These are phyloP conservation scores for Cytidiella melzeri DNA, from an alignment of 768 basidiomycete species.

Conservation along the genomic window DNA sequence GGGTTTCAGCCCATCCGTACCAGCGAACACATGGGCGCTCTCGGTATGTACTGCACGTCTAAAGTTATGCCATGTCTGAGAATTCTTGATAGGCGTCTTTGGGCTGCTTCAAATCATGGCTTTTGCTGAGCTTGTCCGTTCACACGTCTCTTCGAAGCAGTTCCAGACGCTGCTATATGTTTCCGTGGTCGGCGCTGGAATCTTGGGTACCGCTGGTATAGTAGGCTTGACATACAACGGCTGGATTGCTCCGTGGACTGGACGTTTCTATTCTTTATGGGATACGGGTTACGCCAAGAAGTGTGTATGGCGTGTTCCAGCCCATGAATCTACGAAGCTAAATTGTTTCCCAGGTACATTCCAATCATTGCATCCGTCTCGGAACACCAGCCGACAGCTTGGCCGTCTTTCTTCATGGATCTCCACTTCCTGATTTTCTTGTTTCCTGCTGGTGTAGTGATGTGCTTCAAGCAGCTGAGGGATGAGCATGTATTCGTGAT, in stretches of 20 bases:
- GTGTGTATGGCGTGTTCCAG: constrained; percentile 35
- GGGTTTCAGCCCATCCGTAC: constrained; percentile 98
- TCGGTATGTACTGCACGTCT: constrained; percentile 48
- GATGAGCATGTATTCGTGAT: constrained; percentile 99
- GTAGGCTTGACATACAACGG: constrained; percentile 85
- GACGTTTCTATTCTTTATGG: constrained; percentile 98
- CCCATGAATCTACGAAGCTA: constrained; percentile 6
- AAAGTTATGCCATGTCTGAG: neutral
- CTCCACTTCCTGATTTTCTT: constrained; percentile 95
- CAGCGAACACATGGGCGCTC: constrained; percentile 97
- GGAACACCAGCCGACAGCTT: constrained; percentile 98
- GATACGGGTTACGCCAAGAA: constrained; percentile 99
- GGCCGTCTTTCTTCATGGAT: constrained; percentile 99
- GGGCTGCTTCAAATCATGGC: constrained; percentile 95
- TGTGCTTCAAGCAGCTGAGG: constrained; percentile 90
- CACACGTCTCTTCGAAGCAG: constrained; percentile 86
- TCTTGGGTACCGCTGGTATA: constrained; percentile 68
- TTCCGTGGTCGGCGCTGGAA: constrained; percentile 61
- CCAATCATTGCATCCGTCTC: constrained; percentile 99
- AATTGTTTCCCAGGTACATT: constrained; percentile 57
- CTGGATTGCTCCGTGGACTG: constrained; percentile 99
- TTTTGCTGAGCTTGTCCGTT: constrained; percentile 83
- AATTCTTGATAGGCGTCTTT: constrained; percentile 65
- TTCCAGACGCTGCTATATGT: constrained; percentile 78
- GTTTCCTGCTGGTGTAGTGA: constrained; percentile 92